Evolutionary conservation across 78 protist genomes (phyloP), one percentile per base, ranked within the genome.

Genomic region (Anaeramoeba flamelloides): DNA sequence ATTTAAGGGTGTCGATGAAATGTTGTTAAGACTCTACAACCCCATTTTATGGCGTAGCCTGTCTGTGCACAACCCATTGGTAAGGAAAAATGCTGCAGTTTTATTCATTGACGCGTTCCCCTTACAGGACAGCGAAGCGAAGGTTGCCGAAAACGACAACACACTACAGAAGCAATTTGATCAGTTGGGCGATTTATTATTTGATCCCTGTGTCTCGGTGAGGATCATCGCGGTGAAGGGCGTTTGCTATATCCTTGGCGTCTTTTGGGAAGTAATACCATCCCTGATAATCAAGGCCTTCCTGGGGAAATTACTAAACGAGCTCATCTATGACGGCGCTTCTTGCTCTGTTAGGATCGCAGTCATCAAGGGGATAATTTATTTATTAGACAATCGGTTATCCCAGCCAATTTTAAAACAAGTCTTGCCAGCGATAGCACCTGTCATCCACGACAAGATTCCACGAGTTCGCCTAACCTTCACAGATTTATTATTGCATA

Each of bases 241-340:
- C 1, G 65, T 75, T 3, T 69, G 82, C 32, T 79, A 76, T 0
- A 2, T 84, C 1, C 81, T 89, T 31, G 30, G 77, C 0, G 75
- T 82, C 30, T 87, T 40, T 79, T 86, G 88, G 89, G 92, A 89
- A 39, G 38, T 89, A 0, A 81, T 89, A 3, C 92, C 92, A 31
- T 39, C 74, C 1, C 31, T 41, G 8, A 82, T 79, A 4, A 36
- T 79, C 34, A 2, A 79, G 34, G 0, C 36, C 17, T 41, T 89
- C 69, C 77, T 89, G 31, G 17, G 32, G 1, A 77, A 76, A 40
- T 38, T 84, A 22, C 40, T 83, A 39, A 30, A 36, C 12, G 86
- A 87, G 0, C 39, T 87, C 30, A 89, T 88, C 26, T 38, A 76
- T 31, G 91, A 89, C 53, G 41, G 53, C 22, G 30, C 89, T 2